Evolutionary conservation across 164 flowering plant species (phyloP).

Genomic region (Amborella trichopoda): DNA sequence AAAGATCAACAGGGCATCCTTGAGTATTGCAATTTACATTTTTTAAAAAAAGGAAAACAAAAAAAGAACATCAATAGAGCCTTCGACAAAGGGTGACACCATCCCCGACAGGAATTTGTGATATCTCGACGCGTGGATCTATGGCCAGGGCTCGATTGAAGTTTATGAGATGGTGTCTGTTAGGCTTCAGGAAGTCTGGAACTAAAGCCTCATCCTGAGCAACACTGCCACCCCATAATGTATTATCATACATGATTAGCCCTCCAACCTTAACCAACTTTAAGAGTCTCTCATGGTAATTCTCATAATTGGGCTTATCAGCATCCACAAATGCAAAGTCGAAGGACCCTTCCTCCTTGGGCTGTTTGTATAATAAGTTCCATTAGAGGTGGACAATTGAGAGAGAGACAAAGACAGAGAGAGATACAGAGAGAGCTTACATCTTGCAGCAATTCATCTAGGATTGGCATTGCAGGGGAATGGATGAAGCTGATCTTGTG

Average conservation of each 20-base stretch:
- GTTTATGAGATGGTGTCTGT: not conserved
- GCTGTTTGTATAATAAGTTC: too few species aligned
- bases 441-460: slow-evolving; percentile 15
- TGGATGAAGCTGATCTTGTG: slow-evolving; percentile 29
- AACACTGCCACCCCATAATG: slow-evolving; percentile 13
- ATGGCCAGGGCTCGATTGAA: slow-evolving; percentile 11
- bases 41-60: too few species aligned
- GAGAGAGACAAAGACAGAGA: too few species aligned
- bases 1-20: too few species aligned
- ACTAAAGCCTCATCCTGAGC: slow-evolving; percentile 2
- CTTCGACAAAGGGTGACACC: slow-evolving; percentile 15
- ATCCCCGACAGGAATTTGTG: slow-evolving; percentile 11
- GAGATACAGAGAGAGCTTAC: too few species aligned
- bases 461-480: slow-evolving; percentile 14
- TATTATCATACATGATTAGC: slow-evolving; percentile 14
- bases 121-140: slow-evolving; percentile 11
- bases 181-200: not conserved
- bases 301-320: slow-evolving; percentile 10
- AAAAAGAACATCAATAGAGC: slow-evolving; percentile 1
- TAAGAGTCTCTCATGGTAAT: slow-evolving; percentile 11
- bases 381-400: too few species aligned
- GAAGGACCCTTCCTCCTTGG: slow-evolving; percentile 5
- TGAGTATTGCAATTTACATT: too few species aligned
- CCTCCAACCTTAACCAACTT: slow-evolving; percentile 16
- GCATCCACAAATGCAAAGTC: slow-evolving; percentile 17